Evolutionary conservation across 495 filamentous ascomycete species (phyloP).

Genomic region (Penicillium psychrofluorescens): DNA sequence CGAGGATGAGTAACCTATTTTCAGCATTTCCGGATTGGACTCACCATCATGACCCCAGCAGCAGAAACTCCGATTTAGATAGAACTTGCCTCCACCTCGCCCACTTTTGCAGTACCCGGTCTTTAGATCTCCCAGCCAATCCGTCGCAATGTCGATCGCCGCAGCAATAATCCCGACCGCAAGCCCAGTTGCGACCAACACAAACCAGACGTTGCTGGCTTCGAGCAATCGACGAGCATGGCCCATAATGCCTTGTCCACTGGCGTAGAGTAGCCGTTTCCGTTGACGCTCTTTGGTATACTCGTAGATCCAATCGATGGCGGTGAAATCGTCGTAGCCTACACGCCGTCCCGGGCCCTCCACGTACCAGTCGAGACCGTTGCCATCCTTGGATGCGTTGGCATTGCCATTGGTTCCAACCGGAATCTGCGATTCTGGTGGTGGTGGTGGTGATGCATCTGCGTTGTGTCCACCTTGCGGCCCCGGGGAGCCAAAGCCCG

Average conservation of each 20-base stretch:
- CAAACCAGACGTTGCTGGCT: constrained; percentile 82
- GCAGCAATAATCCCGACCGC: constrained; percentile 80
- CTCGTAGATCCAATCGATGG: constrained; percentile 99
- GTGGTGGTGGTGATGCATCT: constrained; percentile 19
- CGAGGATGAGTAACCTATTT: background rate
- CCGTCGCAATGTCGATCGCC: constrained; percentile 81
- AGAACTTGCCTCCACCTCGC: constrained; percentile 73
- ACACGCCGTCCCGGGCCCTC: constrained; percentile 88
- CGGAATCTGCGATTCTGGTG: constrained; percentile 13
- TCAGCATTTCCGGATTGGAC: background rate
- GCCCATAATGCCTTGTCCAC: constrained; percentile 63
- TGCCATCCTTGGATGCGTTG: constrained; percentile 54
- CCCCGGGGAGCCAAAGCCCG: constrained; percentile 12
- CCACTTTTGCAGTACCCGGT: constrained; percentile 77
- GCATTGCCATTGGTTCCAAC: constrained; percentile 30
- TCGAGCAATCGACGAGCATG: constrained; percentile 67
- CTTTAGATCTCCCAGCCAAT: constrained; percentile 93
- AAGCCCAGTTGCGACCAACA: constrained; percentile 73
- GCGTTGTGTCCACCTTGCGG: constrained; percentile 20
- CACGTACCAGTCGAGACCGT: constrained; percentile 74
- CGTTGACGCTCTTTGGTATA: constrained; percentile 95
- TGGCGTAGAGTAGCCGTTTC: constrained; percentile 64
- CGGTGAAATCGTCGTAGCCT: constrained; percentile 92
- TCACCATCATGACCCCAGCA: constrained; percentile 81
- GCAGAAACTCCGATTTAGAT: constrained; percentile 84